Percentiles rank a stretch among this genome's conserved stretches.
Conservation (phyloP, 371 early-diverging fungal species). For the Dichotomocladium elegans region DNA sequence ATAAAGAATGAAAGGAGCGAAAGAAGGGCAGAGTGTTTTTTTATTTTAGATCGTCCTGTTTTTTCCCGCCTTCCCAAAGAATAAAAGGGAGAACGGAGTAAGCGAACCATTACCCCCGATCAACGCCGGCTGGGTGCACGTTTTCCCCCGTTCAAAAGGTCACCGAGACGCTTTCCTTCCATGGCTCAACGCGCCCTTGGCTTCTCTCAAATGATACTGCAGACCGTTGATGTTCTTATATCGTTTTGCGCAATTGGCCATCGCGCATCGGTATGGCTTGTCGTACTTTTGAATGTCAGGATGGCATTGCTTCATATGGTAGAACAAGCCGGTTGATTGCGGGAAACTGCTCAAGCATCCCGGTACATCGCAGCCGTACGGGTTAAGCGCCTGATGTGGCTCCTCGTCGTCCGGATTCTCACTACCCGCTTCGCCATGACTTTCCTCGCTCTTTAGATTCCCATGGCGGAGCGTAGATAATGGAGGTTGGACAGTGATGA, state of each 20-base stretch:
- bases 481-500: too few species aligned
- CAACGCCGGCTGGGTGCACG: not conserved
- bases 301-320: slow-evolving; percentile 66
- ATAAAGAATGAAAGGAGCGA: too few species aligned
- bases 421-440: not conserved
- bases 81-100: too few species aligned
- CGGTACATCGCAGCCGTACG: slow-evolving; percentile 69
- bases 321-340: slow-evolving; percentile 55
- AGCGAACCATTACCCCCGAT: too few species aligned
- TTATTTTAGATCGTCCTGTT: too few species aligned
- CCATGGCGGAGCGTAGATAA: not conserved
- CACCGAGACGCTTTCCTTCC: too few species aligned
- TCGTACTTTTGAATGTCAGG: slow-evolving; percentile 31
- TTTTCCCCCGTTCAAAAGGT: too few species aligned
- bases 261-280: slow-evolving; percentile 80
- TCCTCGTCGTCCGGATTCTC: too few species aligned
- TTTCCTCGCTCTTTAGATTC: not conserved
- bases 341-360: slow-evolving; percentile 60
- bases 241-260: slow-evolving; percentile 78
- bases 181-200: slow-evolving; percentile 63
- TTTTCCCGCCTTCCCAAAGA: too few species aligned
- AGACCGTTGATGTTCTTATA: slow-evolving; percentile 98
- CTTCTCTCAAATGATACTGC: slow-evolving; percentile 87
- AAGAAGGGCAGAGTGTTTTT: too few species aligned
- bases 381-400: too few species aligned